These are phyloP conservation scores for Starmerella asiatica DNA, from an alignment of 805 yeast genomes.

Conservation along the genomic window DNA sequence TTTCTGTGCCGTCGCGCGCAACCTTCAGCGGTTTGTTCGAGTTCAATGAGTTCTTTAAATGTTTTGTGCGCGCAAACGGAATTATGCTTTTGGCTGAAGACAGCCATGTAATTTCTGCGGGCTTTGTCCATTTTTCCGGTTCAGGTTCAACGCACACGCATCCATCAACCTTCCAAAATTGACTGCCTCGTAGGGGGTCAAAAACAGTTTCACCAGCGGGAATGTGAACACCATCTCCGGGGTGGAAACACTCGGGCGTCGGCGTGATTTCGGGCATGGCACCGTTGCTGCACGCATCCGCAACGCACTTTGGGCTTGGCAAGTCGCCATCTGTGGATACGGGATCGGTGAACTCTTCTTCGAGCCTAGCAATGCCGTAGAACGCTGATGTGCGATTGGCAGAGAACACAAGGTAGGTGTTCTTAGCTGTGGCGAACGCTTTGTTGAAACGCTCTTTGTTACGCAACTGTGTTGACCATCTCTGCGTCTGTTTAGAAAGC, in stretches of 20 bases:
- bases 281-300: neutral
- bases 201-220: slow-evolving; percentile 28
- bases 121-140: slow-evolving; percentile 27
- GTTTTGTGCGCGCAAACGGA: slow-evolving; percentile 26
- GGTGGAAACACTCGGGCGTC: slow-evolving; percentile 6
- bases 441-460: slow-evolving; percentile 29
- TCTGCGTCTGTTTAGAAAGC: slow-evolving; percentile 25
- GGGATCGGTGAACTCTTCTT: slow-evolving; percentile 20
- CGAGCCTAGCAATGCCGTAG: slow-evolving; percentile 32
- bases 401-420: slow-evolving; percentile 30
- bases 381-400: slow-evolving; percentile 32
- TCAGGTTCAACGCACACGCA: slow-evolving; percentile 18
- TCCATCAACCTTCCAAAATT: slow-evolving; percentile 29
- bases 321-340: neutral
- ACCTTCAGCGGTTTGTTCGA: slow-evolving; percentile 30
- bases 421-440: slow-evolving; percentile 26
- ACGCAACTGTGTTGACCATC: slow-evolving; percentile 33
- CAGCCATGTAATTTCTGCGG: slow-evolving; percentile 30
- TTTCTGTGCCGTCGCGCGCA: slow-evolving; percentile 34
- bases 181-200: slow-evolving; percentile 28
- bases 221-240: slow-evolving; percentile 11
- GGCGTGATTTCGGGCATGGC: slow-evolving; percentile 4
- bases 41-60: slow-evolving; percentile 28
- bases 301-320: neutral
- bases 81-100: slow-evolving; percentile 21